phyloP scores from a whole-genome alignment of 805 yeast genomes.

The Candida vartiovaarae region DNA sequence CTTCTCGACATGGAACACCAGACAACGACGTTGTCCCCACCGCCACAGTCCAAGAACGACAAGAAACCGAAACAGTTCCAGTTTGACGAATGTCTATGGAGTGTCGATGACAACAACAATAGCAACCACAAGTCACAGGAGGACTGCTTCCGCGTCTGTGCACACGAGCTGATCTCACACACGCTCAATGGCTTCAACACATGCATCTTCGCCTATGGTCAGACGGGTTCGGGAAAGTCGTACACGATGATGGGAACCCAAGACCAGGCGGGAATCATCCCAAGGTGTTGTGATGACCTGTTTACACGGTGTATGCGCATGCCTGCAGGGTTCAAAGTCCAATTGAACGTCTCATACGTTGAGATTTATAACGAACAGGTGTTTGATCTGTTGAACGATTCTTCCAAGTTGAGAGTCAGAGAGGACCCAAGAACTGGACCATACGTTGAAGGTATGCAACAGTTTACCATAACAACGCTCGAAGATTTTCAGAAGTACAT shows the following conservation, averaged over 20 bases:
- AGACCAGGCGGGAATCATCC: constrained; percentile 61
- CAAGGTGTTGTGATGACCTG: constrained; percentile 48
- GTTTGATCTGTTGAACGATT: constrained; percentile 43
- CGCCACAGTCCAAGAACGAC: constrained; percentile 3
- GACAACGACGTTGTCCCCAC: constrained; percentile 10
- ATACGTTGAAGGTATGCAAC: constrained; percentile 60
- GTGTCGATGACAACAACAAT: constrained; percentile 28
- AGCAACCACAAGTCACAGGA: constrained; percentile 39
- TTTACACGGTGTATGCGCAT: constrained; percentile 32
- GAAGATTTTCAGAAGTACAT: constrained; percentile 43
- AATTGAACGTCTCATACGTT: constrained; percentile 51
- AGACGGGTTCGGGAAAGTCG: constrained; percentile 81
- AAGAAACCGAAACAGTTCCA: constrained; percentile 29
- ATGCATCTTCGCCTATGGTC: constrained; percentile 74
- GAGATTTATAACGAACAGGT: constrained; percentile 79
- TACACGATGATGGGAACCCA: constrained; percentile 68
- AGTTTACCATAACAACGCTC: constrained; percentile 40
- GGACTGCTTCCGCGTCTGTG: constrained; percentile 45
- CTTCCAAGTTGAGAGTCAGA: constrained; percentile 36
- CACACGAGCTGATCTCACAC: constrained; percentile 53
- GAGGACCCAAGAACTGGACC: constrained; percentile 65
- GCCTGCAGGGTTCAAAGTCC: constrained; percentile 30
- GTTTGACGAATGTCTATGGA: constrained; percentile 49
- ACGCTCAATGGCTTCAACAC: constrained; percentile 65
- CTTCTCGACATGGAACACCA: constrained; percentile 16